Conservation (phyloP, 805 yeast species). For the Metschnikowia henanensis region DNA sequence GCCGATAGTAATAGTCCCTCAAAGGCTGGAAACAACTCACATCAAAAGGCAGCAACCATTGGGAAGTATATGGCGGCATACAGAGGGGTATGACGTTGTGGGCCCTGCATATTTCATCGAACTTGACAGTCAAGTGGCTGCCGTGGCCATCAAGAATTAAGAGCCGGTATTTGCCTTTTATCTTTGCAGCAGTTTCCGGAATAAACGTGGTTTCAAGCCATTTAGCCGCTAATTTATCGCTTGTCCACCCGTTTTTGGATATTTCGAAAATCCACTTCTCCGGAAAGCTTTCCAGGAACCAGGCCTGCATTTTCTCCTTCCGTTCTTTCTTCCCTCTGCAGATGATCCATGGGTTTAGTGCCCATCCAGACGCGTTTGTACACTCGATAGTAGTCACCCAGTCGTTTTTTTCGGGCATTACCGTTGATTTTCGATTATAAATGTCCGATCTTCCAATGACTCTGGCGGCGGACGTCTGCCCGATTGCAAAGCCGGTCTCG, state of each 20-base stretch:
- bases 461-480: not conserved
- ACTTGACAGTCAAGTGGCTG: not conserved
- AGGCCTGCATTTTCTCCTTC: not conserved
- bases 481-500: not conserved
- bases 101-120: not conserved
- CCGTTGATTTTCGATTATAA: not conserved
- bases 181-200: not conserved
- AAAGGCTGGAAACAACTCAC: not conserved
- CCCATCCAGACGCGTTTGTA: not conserved
- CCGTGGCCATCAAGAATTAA: not conserved
- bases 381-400: not conserved
- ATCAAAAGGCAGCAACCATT: not conserved
- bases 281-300: too few relatives aligned
- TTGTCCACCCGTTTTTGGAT: not conserved
- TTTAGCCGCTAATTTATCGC: not conserved
- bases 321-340: not conserved
- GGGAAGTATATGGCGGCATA: not conserved
- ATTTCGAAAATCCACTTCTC: not conserved
- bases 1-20: not conserved
- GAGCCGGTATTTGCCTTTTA: not conserved
- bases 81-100: not conserved
- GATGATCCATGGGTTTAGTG: not conserved
- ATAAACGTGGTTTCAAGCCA: not conserved
- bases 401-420: not conserved
- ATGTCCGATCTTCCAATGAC: not conserved